Percentiles rank a stretch among this genome's conserved stretches.
Evolutionary conservation across 306 rosid species (phyloP).

Genomic region (Psophocarpus tetragonolobus): DNA sequence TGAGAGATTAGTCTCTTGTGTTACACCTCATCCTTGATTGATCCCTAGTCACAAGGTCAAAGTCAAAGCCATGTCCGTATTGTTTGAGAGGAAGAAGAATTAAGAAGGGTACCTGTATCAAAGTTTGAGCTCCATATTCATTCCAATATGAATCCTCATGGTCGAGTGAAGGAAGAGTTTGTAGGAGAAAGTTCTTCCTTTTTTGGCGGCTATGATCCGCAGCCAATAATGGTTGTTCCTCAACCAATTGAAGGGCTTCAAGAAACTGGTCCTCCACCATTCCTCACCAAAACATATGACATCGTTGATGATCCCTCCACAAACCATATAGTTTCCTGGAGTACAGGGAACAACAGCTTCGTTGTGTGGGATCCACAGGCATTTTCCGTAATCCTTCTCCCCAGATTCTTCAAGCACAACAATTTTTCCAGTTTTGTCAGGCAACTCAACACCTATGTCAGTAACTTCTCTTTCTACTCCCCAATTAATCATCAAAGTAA

Average conservation of each 20-base stretch:
- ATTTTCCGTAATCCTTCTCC: slow-evolving; percentile 66
- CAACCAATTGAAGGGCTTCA: slow-evolving; percentile 68
- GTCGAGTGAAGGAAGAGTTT: slow-evolving; percentile 53
- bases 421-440: slow-evolving; percentile 96
- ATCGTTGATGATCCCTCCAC: slow-evolving; percentile 73
- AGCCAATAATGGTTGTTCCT: slow-evolving; percentile 27
- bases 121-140: background rate
- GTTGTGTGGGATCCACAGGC: slow-evolving; percentile 83
- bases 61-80: background rate
- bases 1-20: background rate
- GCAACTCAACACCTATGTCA: slow-evolving; percentile 92
- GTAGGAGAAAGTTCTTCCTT: slow-evolving; percentile 33
- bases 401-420: slow-evolving; percentile 87
- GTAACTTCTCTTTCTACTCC: slow-evolving; percentile 25
- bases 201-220: background rate
- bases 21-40: background rate
- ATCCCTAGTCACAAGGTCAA: background rate
- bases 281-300: slow-evolving; percentile 83
- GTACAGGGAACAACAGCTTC: slow-evolving; percentile 74
- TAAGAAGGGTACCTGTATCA: background rate
- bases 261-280: slow-evolving; percentile 82
- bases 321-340: slow-evolving; percentile 78
- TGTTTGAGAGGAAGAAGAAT: background rate
- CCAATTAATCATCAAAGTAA: background rate
- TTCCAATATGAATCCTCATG: slow-evolving; percentile 44